Conservation (phyloP, 2,329 filamentous ascomycete species). For the Fragosphaeria purpurea region DNA sequence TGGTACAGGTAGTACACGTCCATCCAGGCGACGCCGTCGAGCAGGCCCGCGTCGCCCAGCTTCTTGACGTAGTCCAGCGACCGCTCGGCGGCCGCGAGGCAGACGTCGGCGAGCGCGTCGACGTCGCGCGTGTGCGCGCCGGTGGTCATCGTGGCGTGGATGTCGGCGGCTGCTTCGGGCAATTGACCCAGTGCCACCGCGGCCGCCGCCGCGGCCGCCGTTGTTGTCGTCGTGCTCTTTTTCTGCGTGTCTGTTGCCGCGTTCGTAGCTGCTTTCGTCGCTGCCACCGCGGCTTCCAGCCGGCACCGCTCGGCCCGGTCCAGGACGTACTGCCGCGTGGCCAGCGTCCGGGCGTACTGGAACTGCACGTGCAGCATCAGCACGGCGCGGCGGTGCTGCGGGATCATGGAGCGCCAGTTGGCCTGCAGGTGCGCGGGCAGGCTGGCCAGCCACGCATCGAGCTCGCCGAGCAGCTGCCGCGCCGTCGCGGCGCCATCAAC, state of each 20-base stretch:
- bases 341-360: constrained; percentile 28
- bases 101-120: constrained; percentile 14
- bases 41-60: constrained; percentile 25
- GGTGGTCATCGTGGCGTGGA: constrained; percentile 15
- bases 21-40: constrained; percentile 30
- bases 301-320: constrained; percentile 7
- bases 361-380: constrained; percentile 28
- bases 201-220: neutral
- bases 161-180: constrained; percentile 20
- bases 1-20: constrained; percentile 29
- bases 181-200: no score
- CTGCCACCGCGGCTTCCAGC: neutral
- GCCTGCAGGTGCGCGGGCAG: constrained; percentile 26
- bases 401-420: constrained; percentile 27
- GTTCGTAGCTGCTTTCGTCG: neutral
- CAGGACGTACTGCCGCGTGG: constrained; percentile 9
- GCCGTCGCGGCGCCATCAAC: constrained; percentile 1
- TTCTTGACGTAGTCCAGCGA: constrained; percentile 24
- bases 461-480: constrained; percentile 20
- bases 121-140: neutral
- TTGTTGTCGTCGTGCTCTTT: neutral
- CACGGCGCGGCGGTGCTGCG: constrained; percentile 28
- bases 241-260: neutral
- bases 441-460: constrained; percentile 22
- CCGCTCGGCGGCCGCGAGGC: constrained; percentile 25